These are phyloP conservation scores for Amanita polypyramis DNA, from an alignment of 768 basidiomycete genomes.

Conservation along the genomic window DNA sequence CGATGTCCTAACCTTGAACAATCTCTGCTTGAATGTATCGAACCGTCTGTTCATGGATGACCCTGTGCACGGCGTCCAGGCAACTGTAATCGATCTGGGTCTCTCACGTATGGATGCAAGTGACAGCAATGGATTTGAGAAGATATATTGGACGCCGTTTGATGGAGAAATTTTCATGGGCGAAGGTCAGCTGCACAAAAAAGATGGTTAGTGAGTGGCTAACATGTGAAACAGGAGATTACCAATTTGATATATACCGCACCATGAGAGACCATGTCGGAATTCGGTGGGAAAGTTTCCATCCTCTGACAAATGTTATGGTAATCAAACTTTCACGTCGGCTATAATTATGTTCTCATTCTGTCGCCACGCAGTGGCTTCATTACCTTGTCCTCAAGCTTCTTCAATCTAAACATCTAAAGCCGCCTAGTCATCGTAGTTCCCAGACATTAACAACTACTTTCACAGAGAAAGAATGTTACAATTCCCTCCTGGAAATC, in stretches of 20 bases:
- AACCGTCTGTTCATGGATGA: slow-evolving; percentile 52
- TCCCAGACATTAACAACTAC: slow-evolving; percentile 12
- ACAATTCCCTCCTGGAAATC: slow-evolving; percentile 56
- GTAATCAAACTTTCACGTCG: slow-evolving; percentile 30
- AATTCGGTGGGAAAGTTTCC: slow-evolving; percentile 63
- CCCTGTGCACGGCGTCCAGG: slow-evolving; percentile 51
- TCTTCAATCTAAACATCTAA: slow-evolving; percentile 57
- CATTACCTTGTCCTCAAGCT: slow-evolving; percentile 77
- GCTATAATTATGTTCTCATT: slow-evolving; percentile 8
- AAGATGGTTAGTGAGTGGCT: not conserved
- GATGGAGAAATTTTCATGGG: slow-evolving; percentile 91
- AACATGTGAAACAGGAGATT: slow-evolving; percentile 47
- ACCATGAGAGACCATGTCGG: slow-evolving; percentile 63
- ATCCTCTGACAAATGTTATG: slow-evolving; percentile 84
- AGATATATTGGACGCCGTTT: slow-evolving; percentile 67
- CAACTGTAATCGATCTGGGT: slow-evolving; percentile 91
- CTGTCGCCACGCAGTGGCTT: slow-evolving; percentile 59
- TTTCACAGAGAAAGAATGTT: slow-evolving; percentile 60
- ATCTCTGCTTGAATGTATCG: slow-evolving; percentile 20
- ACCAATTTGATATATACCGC: slow-evolving; percentile 92
- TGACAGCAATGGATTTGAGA: slow-evolving; percentile 32
- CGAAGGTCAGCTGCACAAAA: slow-evolving; percentile 41
- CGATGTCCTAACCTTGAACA: slow-evolving; percentile 20
- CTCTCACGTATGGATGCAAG: slow-evolving; percentile 73
- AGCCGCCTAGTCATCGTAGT: slow-evolving; percentile 27